Conservation (phyloP, 192 early-diverging fungal genomes). For the Mortierella claussenii region DNA sequence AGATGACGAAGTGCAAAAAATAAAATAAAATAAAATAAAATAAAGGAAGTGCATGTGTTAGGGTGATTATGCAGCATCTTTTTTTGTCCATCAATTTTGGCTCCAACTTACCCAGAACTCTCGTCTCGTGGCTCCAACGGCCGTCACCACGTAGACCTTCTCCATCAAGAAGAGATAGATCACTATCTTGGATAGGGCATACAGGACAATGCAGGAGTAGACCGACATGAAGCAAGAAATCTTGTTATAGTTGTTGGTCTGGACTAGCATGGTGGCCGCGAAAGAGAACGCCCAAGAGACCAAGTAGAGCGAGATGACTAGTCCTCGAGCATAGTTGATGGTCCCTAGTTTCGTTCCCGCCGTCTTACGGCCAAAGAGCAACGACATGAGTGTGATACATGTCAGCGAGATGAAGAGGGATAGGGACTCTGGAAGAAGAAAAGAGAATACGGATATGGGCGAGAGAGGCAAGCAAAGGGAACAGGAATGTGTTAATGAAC, state of each 20-base stretch:
- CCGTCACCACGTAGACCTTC: conserved; percentile 45
- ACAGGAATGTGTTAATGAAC: neutral
- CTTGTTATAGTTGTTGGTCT: conserved; percentile 30
- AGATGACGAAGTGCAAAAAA: neutral
- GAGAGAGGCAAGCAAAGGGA: neutral
- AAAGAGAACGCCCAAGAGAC: conserved; percentile 56
- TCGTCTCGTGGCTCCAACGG: conserved; percentile 19
- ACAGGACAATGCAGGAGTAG: conserved; percentile 45
- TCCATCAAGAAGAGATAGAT: conserved; percentile 62
- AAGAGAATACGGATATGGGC: neutral
- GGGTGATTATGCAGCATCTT: neutral
- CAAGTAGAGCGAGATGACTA: conserved; percentile 53
- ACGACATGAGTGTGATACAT: conserved; percentile 32
- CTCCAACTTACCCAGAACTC: conserved; percentile 32
- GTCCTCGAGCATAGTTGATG: conserved; percentile 55
- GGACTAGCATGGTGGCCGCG: conserved; percentile 37
- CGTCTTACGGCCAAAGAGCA: conserved; percentile 37
- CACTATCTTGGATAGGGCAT: conserved; percentile 52
- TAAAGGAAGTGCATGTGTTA: neutral
- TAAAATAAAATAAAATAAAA: too few relatives aligned
- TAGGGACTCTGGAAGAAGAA: conserved; percentile 6
- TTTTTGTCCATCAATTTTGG: neutral
- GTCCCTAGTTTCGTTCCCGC: conserved; percentile 20
- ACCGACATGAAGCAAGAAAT: conserved; percentile 28
- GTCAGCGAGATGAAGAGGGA: conserved; percentile 25